Evolutionary conservation across 2,329 filamentous ascomycete species (phyloP).

Genomic region (Monosporascus cannonballus): DNA sequence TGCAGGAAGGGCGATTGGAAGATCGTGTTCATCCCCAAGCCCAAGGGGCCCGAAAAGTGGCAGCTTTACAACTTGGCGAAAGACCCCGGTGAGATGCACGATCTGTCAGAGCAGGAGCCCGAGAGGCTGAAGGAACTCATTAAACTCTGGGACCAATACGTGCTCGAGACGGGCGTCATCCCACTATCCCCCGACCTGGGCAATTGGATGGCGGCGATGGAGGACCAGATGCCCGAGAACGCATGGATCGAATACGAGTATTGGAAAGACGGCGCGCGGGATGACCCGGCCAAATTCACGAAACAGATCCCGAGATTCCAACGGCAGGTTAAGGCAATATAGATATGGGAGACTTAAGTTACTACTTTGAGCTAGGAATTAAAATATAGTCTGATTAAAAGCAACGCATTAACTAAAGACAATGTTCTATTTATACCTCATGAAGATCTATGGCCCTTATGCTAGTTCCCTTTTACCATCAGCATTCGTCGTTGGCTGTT

Average conservation of each 20-base stretch:
- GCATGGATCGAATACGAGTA: conserved; percentile 63
- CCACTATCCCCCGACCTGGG: conserved; percentile 53
- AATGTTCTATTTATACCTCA: background rate
- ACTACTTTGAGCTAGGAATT: background rate
- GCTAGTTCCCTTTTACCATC: background rate
- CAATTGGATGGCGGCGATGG: conserved; percentile 51
- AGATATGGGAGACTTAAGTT: background rate
- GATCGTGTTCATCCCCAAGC: conserved; percentile 41
- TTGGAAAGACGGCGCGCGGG: conserved; percentile 40
- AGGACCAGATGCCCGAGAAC: conserved; percentile 60
- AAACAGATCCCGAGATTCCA: conserved; percentile 23
- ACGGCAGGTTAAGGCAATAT: conserved; percentile 20
- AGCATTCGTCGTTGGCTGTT: background rate
- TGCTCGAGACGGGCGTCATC: conserved; percentile 52
- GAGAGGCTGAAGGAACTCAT: conserved; percentile 25
- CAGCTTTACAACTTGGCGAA: conserved; percentile 40
- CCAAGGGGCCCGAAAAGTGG: conserved; percentile 42
- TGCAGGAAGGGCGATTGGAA: conserved; percentile 31
- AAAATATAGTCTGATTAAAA: background rate
- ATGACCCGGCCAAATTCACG: conserved; percentile 39
- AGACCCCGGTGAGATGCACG: conserved; percentile 39
- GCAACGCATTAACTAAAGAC: background rate
- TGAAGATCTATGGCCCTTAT: background rate
- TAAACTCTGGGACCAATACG: conserved; percentile 29
- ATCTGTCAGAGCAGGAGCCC: conserved; percentile 28